These are phyloP conservation scores for Boeremia lycopersici DNA, from an alignment of 2,329 filamentous ascomycete species.

Conservation along the genomic window DNA sequence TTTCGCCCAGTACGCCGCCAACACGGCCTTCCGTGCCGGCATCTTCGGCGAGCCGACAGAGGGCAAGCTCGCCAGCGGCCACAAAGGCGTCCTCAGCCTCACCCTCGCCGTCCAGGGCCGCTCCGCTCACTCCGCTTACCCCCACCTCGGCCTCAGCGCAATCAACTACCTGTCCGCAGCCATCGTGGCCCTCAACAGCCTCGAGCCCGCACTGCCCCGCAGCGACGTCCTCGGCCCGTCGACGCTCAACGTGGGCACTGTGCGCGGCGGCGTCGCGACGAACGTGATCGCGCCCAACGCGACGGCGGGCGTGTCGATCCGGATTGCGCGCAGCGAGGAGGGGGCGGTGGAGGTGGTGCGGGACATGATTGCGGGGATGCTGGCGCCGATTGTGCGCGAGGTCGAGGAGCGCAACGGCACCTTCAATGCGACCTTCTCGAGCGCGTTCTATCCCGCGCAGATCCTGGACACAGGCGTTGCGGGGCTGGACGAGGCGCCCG, in stretches of 20 bases:
- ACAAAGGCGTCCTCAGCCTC: slow-evolving; percentile 80
- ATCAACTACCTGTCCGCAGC: slow-evolving; percentile 78
- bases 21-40: slow-evolving; percentile 65
- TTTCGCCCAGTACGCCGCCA: slow-evolving; percentile 41
- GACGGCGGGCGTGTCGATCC: slow-evolving; percentile 67
- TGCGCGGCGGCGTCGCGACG: slow-evolving; percentile 80
- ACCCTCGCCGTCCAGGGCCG: slow-evolving; percentile 70
- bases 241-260: slow-evolving; percentile 80
- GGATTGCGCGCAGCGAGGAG: slow-evolving; percentile 29
- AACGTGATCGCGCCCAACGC: slow-evolving; percentile 85
- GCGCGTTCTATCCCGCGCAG: slow-evolving; percentile 17
- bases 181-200: slow-evolving; percentile 65
- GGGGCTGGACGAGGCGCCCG: slow-evolving; percentile 29
- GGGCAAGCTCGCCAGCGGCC: slow-evolving; percentile 80
- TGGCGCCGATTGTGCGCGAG: slow-evolving; percentile 22
- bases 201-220: slow-evolving; percentile 51
- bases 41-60: slow-evolving; percentile 95
- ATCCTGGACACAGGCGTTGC: slow-evolving; percentile 31
- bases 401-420: slow-evolving; percentile 21
- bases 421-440: slow-evolving; percentile 22
- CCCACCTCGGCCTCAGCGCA: slow-evolving; percentile 82
- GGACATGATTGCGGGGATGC: slow-evolving; percentile 24
- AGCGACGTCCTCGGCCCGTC: slow-evolving; percentile 53
- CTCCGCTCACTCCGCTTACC: slow-evolving; percentile 86
- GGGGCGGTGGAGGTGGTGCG: slow-evolving; percentile 23